A percentile compares a stretch with the other conserved stretches of the same genome.
These are phyloP conservation scores for Exutisphaerella laricina DNA, from an alignment of 2,329 filamentous ascomycete genomes.

Conservation along the genomic window DNA sequence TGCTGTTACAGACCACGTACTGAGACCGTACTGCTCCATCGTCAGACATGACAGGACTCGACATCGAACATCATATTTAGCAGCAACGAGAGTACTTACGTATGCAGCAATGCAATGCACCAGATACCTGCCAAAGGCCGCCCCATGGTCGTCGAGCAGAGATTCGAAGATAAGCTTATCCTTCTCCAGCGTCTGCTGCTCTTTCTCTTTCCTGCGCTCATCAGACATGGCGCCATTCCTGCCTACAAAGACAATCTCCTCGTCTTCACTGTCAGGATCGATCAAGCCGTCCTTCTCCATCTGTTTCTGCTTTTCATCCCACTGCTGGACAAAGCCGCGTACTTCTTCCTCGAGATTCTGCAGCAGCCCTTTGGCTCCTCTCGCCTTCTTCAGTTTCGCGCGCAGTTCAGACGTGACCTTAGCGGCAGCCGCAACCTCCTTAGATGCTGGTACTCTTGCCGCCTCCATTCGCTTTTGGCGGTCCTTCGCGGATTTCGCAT, in stretches of 20 bases:
- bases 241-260: slow-evolving; percentile 89
- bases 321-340: slow-evolving; percentile 63
- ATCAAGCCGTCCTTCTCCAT: slow-evolving; percentile 43
- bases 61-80: slow-evolving; percentile 6
- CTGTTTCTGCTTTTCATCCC: slow-evolving; percentile 47
- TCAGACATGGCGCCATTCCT: slow-evolving; percentile 60
- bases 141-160: slow-evolving; percentile 65
- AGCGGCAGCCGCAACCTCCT: slow-evolving; percentile 39
- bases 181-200: slow-evolving; percentile 49
- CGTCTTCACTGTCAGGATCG: slow-evolving; percentile 57
- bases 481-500: slow-evolving; percentile 30
- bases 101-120: slow-evolving; percentile 89
- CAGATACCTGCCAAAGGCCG: slow-evolving; percentile 85
- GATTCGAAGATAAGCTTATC: slow-evolving; percentile 77
- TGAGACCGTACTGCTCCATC: slow-evolving; percentile 61
- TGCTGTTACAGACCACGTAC: slow-evolving; percentile 72
- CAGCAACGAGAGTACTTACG: slow-evolving; percentile 19
- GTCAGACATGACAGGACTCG: slow-evolving; percentile 2
- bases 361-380: slow-evolving; percentile 72
- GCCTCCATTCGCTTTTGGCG: slow-evolving; percentile 38
- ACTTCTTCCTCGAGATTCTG: slow-evolving; percentile 82
- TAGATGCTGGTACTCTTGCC: slow-evolving; percentile 47
- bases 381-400: slow-evolving; percentile 70
- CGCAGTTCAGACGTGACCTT: slow-evolving; percentile 74
- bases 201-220: slow-evolving; percentile 48